A percentile compares a stretch with the other conserved stretches of the same genome.
Evolutionary conservation across 2,329 filamentous ascomycete species (phyloP).

Genomic region (Colletotrichum caudatum): DNA sequence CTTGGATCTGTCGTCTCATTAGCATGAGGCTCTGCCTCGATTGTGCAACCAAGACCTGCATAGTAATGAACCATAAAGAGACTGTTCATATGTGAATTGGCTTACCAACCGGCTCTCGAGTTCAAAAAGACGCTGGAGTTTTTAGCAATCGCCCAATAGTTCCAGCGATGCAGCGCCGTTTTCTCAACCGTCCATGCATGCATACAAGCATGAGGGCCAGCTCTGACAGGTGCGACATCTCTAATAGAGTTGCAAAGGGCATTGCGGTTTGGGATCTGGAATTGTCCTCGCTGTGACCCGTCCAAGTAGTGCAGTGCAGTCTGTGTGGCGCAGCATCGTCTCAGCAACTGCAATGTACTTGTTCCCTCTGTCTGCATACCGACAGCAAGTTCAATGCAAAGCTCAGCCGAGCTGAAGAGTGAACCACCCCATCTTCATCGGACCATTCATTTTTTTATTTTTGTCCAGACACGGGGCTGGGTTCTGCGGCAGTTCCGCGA

Average conservation of each 20-base stretch:
- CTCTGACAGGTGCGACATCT: constrained; percentile 8
- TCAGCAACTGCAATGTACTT: constrained; percentile 22
- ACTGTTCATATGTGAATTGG: not conserved
- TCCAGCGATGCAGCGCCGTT: constrained; percentile 6
- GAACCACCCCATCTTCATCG: not conserved
- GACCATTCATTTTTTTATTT: not conserved
- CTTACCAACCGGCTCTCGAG: not conserved
- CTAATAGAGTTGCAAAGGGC: constrained; percentile 1
- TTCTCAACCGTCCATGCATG: not conserved
- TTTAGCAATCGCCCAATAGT: not conserved
- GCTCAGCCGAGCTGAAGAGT: not conserved
- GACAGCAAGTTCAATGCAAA: not conserved
- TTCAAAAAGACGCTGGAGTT: constrained; percentile 1
- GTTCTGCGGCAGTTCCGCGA: not conserved
- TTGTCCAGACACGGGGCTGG: too few species aligned
- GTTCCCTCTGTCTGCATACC: not conserved
- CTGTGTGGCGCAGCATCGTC: constrained; percentile 27
- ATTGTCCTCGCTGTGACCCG: constrained; percentile 16
- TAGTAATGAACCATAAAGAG: constrained; percentile 19
- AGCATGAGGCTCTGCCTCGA: constrained; percentile 23
- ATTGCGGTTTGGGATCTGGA: not conserved
- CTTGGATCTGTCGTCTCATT: not conserved
- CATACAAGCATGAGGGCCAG: not conserved
- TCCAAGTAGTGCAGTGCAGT: constrained; percentile 2
- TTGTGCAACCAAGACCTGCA: not conserved